phyloP scores from a whole-genome alignment of 2,329 filamentous ascomycete genomes.

The Elsinoe perseae region DNA sequence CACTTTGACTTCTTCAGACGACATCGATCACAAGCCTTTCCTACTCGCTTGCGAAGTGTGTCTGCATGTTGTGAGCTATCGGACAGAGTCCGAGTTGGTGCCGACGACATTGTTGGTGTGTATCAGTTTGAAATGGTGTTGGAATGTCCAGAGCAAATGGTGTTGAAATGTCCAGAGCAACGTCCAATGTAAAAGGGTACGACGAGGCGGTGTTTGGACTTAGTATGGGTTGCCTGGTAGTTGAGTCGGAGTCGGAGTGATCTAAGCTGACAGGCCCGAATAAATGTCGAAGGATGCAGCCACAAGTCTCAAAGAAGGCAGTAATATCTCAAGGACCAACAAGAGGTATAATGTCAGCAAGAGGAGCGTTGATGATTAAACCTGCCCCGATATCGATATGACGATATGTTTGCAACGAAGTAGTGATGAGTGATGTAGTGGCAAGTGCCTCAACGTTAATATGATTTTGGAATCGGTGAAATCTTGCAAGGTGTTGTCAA shows the following conservation, averaged over 20 bases:
- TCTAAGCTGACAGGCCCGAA: slow-evolving; percentile 11
- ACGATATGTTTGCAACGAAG: neutral
- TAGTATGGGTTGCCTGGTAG: neutral
- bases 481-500: neutral
- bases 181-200: neutral
- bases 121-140: neutral
- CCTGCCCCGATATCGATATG: neutral
- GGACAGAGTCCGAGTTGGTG: slow-evolving; percentile 1
- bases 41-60: slow-evolving; percentile 53
- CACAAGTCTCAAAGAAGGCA: neutral
- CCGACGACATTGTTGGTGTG: slow-evolving; percentile 11
- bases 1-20: slow-evolving; percentile 62
- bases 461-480: neutral
- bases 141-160: neutral
- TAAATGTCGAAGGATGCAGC: slow-evolving; percentile 5
- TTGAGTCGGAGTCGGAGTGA: slow-evolving; percentile 6
- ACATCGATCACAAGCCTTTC: slow-evolving; percentile 60
- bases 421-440: neutral
- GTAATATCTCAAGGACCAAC: neutral
- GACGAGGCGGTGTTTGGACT: neutral
- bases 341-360: neutral
- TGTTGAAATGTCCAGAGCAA: neutral
- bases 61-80: slow-evolving; percentile 20
- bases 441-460: neutral
- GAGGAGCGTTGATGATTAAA: neutral